phyloP scores from a whole-genome alignment of 768 basidiomycete genomes.

The Dendrothele bispora region DNA sequence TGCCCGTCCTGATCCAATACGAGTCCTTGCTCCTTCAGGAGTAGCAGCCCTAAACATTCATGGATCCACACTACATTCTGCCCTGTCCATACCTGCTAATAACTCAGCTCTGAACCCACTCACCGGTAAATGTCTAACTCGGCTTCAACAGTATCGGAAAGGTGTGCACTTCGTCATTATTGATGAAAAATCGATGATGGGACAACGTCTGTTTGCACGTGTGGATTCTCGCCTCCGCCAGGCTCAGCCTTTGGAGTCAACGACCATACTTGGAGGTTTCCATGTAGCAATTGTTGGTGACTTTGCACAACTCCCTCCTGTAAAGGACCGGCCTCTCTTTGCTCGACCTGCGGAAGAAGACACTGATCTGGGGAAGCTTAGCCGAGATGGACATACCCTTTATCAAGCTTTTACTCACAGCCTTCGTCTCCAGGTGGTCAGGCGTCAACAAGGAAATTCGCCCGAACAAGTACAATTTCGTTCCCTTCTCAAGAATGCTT shows the following conservation, averaged over 20 bases:
- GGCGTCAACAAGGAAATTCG: constrained; percentile 1
- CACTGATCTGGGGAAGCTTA: constrained; percentile 2
- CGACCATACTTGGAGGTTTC: not conserved
- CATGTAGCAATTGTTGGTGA: constrained; percentile 1
- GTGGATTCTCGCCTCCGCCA: constrained; percentile 6
- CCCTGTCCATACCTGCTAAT: constrained; percentile 6
- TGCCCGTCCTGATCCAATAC: not conserved
- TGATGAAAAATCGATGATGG: constrained; percentile 11
- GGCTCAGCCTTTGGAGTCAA: not conserved
- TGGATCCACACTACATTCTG: constrained; percentile 4
- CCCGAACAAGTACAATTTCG: constrained; percentile 1
- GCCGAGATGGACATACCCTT: constrained; percentile 3
- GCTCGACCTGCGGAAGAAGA: not conserved
- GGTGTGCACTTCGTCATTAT: constrained; percentile 8
- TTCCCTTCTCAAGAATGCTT: not conserved
- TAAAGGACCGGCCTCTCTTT: constrained; percentile 3
- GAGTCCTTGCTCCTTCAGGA: constrained; percentile 8
- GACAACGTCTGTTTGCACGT: not conserved
- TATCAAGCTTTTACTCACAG: not conserved
- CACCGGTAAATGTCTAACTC: constrained; percentile 2
- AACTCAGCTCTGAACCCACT: constrained; percentile 3
- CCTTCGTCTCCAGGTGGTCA: not conserved
- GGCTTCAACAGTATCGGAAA: constrained; percentile 1
- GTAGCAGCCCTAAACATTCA: constrained; percentile 8
- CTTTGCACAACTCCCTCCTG: constrained; percentile 7